Evolutionary conservation across 805 yeast genomes (phyloP).

Genomic region (Wickerhamomyces ciferrii): DNA sequence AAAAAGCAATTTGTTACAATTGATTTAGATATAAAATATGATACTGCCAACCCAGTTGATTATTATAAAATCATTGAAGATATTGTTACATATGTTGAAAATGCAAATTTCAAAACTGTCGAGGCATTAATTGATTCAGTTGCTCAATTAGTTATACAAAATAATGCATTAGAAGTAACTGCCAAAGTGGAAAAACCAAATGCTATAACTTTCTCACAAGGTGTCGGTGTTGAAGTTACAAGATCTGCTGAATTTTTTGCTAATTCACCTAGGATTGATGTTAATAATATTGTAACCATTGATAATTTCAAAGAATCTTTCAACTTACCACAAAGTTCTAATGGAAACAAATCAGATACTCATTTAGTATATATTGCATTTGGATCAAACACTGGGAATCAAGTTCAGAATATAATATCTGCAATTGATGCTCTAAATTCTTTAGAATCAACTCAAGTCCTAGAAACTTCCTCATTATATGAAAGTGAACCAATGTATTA

Average conservation of each 20-base stretch:
- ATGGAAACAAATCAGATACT: constrained; percentile 24
- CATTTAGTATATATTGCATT: constrained; percentile 75
- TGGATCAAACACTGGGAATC: constrained; percentile 84
- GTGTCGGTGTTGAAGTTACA: constrained; percentile 79
- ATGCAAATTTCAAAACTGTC: constrained; percentile 82
- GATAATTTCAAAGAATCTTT: constrained; percentile 5
- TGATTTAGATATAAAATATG: constrained; percentile 46
- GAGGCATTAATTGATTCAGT: constrained; percentile 83
- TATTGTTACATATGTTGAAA: constrained; percentile 59
- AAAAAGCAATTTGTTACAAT: constrained; percentile 71
- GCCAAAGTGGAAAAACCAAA: constrained; percentile 81
- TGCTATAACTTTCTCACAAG: constrained; percentile 81
- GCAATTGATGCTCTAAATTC: constrained; percentile 46
- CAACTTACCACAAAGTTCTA: constrained; percentile 24
- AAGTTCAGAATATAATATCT: constrained; percentile 48
- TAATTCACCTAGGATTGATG: constrained; percentile 12
- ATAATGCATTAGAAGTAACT: constrained; percentile 32
- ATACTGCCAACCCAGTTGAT: constrained; percentile 9
- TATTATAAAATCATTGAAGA: constrained; percentile 40
- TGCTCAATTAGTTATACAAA: constrained; percentile 48
- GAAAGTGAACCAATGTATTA: constrained; percentile 92
- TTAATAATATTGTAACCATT: neutral
- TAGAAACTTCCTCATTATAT: constrained; percentile 71
- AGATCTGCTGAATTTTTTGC: constrained; percentile 41
- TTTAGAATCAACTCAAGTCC: constrained; percentile 32